Evolutionary conservation across 768 basidiomycete genomes (phyloP).

Genomic region (Tulasnella sp.): DNA sequence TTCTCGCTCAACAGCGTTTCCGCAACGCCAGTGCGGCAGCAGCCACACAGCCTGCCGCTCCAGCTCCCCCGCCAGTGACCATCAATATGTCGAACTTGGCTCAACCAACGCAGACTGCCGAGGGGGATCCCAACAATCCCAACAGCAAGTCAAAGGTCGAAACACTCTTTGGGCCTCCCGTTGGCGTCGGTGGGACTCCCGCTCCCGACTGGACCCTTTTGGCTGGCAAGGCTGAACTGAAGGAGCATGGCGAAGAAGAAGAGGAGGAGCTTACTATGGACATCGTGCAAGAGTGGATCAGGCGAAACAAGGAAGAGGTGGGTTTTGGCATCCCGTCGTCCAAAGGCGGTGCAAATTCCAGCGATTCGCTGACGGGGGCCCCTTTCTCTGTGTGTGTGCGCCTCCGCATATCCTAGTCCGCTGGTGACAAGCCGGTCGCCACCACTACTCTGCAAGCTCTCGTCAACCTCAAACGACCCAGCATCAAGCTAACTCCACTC

Average conservation of each 20-base stretch:
- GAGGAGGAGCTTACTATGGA: conserved; percentile 66
- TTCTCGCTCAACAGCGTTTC: conserved; percentile 43
- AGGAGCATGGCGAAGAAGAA: conserved; percentile 39
- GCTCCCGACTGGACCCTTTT: conserved; percentile 67
- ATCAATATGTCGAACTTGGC: conserved; percentile 40
- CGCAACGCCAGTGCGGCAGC: conserved; percentile 43
- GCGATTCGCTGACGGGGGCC: not conserved
- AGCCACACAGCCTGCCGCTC: conserved; percentile 43
- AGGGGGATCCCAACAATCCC: conserved; percentile 42
- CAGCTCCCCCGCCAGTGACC: conserved; percentile 32
- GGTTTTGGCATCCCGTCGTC: not conserved
- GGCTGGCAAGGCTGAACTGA: conserved; percentile 16
- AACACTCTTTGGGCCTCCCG: conserved; percentile 86
- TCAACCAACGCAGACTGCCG: conserved; percentile 32
- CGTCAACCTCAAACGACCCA: conserved; percentile 90
- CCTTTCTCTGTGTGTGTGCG: not conserved
- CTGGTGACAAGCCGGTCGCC: conserved; percentile 39
- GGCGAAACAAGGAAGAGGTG: conserved; percentile 72
- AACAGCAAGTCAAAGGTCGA: conserved; percentile 64
- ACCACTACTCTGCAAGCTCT: conserved; percentile 92
- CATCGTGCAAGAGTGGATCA: conserved; percentile 77
- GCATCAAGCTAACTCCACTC: conserved; percentile 71
- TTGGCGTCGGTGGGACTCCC: conserved; percentile 62
- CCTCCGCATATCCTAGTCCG: not conserved
- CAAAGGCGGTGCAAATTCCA: conserved; percentile 15